Base-by-base conservation (phyloP, 2,329 filamentous ascomycete genomes). In the Pestalotiopsis sp. region DNA sequence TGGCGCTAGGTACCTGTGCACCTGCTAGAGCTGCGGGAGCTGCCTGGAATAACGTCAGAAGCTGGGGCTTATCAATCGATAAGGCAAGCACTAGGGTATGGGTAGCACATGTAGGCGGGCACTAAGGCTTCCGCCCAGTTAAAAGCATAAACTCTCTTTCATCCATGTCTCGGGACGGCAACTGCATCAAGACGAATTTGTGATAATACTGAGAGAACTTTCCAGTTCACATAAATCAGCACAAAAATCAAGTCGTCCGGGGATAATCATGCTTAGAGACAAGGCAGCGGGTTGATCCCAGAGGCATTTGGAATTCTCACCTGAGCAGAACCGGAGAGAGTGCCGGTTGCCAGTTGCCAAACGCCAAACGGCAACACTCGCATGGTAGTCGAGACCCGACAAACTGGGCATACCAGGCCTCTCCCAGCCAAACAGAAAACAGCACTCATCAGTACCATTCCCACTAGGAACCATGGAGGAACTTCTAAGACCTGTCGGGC, bases 401-500 rank as follows among this genome's bases (percentile, higher is more conserved):
- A 52, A 52, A 52, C 17, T 52, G 9, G 17, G 14, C 45, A n/a
- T 52, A 9, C n/a, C 45, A 23, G 45, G 7, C 20, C 20, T 20
- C 20, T n/a, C 6, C 17, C 45, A 52, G 14, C 7, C 45, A n/a
- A 52, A 52, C 17, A 20, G 20, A 20, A 23, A 20, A 52, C n/a
- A 52, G 1, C 31, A 9, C 31, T 9, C 45, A 52, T 52, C 6
- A 20, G 14, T n/a, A n/a, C 20, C 45, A 9, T 52, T 9, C 17
- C 3, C 7, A 23, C 17, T 3, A 6, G 20, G 31, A n/a, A 74
- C 64, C 36, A 91, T 90, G 88, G 87, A 89, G 68, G 83, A 83
- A 36, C 78, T 90, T 31, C 78, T 90, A 68, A 87, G 82, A 11
- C 86, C 84, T 1, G 81, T 88, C 72, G 87, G 84, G 81, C 85